Conservation (phyloP, 345 rosid genomes). For the Rhizophora apiculata region DNA sequence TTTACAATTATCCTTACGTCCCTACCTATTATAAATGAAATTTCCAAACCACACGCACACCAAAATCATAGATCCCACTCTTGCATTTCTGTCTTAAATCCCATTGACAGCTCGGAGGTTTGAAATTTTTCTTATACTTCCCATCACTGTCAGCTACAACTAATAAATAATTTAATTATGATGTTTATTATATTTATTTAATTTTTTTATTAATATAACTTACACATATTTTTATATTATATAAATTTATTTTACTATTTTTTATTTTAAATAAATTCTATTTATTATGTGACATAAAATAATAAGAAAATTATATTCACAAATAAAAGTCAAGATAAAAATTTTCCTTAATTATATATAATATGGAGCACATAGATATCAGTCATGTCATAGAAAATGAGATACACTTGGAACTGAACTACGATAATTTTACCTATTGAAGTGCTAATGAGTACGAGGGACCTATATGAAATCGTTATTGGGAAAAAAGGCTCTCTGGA, state of each 20-base stretch:
- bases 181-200: no score
- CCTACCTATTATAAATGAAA: slow-evolving; percentile 7
- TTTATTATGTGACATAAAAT: no score
- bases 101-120: background rate
- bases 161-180: background rate
- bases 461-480: no score
- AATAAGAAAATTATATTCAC: no score
- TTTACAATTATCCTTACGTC: slow-evolving; percentile 18
- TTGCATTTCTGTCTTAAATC: background rate
- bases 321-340: no score
- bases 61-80: slow-evolving; percentile 1
- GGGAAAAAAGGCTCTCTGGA: background rate
- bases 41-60: slow-evolving; percentile 13
- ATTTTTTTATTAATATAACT: no score
- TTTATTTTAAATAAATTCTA: no score
- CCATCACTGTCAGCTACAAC: background rate
- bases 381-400: background rate
- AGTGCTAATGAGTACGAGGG: background rate
- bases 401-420: background rate
- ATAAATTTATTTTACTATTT: no score
- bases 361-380: background rate
- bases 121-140: background rate
- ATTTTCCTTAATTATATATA: background rate
- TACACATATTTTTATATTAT: no score
- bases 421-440: background rate